A percentile compares a stretch with the other conserved stretches of the same genome.
Conservation (phyloP, 208 protist genomes). For the Lotmaria passim region DNA sequence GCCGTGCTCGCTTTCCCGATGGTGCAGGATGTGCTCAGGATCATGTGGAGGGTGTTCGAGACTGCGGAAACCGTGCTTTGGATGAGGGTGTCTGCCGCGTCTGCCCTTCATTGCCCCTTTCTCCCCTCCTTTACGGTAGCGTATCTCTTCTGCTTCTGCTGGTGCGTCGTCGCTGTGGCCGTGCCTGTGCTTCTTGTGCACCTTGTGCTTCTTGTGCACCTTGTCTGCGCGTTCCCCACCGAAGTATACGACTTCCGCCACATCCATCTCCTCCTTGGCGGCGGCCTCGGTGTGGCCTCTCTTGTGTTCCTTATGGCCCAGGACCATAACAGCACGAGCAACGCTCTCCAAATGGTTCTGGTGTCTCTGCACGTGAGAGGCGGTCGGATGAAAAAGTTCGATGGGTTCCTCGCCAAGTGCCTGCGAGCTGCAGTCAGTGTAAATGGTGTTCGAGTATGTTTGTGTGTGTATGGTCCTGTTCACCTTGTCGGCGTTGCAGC, state of each 20-base stretch:
- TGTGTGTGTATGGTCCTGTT: constrained; percentile 49
- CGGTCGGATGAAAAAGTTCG: too few species aligned
- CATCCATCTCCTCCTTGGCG: not conserved
- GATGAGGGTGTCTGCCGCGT: not conserved
- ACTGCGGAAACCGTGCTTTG: not conserved
- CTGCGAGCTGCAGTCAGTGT: constrained; percentile 33
- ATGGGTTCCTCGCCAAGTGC: not conserved
- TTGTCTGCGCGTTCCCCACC: not conserved
- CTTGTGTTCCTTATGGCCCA: too few species aligned
- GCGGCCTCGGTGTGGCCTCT: too few species aligned
- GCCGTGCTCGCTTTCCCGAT: too few species aligned
- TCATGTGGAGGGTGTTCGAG: not conserved
- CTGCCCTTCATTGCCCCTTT: not conserved
- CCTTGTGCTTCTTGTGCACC: not conserved
- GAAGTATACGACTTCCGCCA: not conserved
- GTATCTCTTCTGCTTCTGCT: not conserved
- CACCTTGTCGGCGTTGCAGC: constrained; percentile 20
- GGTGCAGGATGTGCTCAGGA: not conserved
- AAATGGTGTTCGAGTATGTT: constrained; percentile 56
- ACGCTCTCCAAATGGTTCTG: too few species aligned
- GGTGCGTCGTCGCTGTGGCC: not conserved
- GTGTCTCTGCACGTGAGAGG: too few species aligned
- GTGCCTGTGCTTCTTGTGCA: not conserved
- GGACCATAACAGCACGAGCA: too few species aligned
- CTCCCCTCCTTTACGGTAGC: not conserved